Conservation (phyloP, 2,329 filamentous ascomycete species). For the Aspergillus quadrilineatus region DNA sequence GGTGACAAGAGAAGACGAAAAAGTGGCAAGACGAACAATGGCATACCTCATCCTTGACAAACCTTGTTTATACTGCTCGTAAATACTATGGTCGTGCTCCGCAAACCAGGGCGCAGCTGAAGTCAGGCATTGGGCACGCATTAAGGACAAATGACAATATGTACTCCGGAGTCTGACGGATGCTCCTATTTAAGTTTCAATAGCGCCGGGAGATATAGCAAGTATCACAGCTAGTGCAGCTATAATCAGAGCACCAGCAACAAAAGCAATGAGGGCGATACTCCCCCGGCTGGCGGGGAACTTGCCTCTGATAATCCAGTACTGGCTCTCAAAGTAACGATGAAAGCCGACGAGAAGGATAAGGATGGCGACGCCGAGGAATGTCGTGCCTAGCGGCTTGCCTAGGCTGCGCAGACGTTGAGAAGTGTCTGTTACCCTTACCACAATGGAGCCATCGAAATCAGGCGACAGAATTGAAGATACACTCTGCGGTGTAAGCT, state of each 20-base stretch:
- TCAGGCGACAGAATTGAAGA: slow-evolving; percentile 23
- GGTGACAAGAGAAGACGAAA: not conserved
- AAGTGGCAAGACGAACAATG: not conserved
- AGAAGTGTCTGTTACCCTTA: slow-evolving; percentile 18
- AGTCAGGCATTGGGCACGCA: not conserved
- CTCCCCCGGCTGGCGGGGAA: slow-evolving; percentile 65
- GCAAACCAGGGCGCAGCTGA: too few species aligned
- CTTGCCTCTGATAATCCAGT: slow-evolving; percentile 66
- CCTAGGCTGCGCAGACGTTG: slow-evolving; percentile 51
- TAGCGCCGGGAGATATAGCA: slow-evolving; percentile 49
- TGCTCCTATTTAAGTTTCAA: slow-evolving; percentile 26
- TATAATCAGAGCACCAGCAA: slow-evolving; percentile 58
- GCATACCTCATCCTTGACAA: not conserved
- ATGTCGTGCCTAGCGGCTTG: slow-evolving; percentile 64
- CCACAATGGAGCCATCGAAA: slow-evolving; percentile 19
- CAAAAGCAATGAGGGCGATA: slow-evolving; percentile 56
- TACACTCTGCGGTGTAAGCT: slow-evolving; percentile 18
- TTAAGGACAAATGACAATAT: not conserved
- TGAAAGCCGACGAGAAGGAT: slow-evolving; percentile 64
- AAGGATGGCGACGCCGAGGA: slow-evolving; percentile 60
- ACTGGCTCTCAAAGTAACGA: slow-evolving; percentile 65
- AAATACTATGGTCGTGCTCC: not conserved
- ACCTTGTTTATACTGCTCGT: not conserved
- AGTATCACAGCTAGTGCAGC: slow-evolving; percentile 61
- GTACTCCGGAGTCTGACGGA: not conserved